These are phyloP conservation scores for Pleoardoris graminearum DNA, from an alignment of 2,329 filamentous ascomycete species.

Conservation along the genomic window DNA sequence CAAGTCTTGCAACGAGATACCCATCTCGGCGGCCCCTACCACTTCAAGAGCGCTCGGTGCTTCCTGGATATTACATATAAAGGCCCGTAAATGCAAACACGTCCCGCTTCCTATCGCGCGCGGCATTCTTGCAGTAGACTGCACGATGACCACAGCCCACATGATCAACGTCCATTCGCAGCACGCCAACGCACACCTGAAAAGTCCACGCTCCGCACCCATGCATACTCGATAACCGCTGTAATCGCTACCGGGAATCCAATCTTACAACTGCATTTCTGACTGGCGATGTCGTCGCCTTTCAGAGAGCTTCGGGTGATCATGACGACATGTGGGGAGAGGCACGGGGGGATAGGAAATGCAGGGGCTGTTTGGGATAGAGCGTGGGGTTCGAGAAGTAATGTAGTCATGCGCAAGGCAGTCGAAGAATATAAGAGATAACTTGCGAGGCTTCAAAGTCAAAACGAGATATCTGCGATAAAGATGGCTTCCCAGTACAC, in stretches of 20 bases:
- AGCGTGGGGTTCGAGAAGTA: neutral
- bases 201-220: neutral
- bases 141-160: constrained; percentile 17
- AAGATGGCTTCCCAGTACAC: constrained; percentile 8
- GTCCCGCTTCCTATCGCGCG: neutral
- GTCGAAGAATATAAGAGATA: neutral
- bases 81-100: neutral
- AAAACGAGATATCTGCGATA: neutral
- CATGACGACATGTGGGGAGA: constrained; percentile 12
- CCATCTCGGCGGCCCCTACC: no score
- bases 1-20: no score
- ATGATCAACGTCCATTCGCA: constrained; percentile 9
- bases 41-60: no score
- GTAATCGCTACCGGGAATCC: neutral
- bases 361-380: constrained; percentile 6
- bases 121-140: neutral
- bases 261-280: neutral
- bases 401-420: neutral
- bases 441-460: neutral
- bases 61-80: neutral
- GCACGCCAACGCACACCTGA: constrained; percentile 12
- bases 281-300: neutral
- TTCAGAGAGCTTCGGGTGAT: neutral
- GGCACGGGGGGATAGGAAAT: constrained; percentile 1
- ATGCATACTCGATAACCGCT: neutral